phyloP scores from a whole-genome alignment of 2,329 filamentous ascomycete genomes.

The Botrytis galanthina region DNA sequence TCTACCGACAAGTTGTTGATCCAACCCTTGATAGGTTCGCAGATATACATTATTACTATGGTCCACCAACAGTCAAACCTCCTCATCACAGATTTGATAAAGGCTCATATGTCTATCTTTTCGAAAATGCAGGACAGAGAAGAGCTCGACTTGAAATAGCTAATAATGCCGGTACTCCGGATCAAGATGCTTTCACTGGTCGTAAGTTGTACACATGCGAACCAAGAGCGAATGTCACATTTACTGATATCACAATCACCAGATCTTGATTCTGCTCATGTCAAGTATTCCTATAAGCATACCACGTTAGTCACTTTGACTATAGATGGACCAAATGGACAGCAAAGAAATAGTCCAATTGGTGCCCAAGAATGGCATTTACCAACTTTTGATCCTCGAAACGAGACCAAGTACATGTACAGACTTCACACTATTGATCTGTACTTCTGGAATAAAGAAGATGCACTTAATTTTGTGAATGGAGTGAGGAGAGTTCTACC shows the following conservation, averaged over 20 bases:
- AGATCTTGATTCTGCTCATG: conserved; percentile 64
- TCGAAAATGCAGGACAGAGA: conserved; percentile 67
- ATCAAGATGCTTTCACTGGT: conserved; percentile 78
- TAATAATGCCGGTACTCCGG: conserved; percentile 68
- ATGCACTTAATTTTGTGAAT: conserved; percentile 69
- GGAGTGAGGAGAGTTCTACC: conserved; percentile 65
- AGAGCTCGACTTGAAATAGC: conserved; percentile 73
- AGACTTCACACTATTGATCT: conserved; percentile 72
- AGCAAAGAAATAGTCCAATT: conserved; percentile 27
- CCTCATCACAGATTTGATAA: conserved; percentile 80
- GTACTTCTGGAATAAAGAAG: conserved; percentile 75
- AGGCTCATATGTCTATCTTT: conserved; percentile 76
- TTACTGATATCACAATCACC: background rate
- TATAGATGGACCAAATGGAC: conserved; percentile 48
- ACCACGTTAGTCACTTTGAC: conserved; percentile 67
- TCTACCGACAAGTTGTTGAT: background rate
- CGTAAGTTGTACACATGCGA: conserved; percentile 50
- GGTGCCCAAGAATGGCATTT: conserved; percentile 69
- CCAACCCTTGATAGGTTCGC: conserved; percentile 57
- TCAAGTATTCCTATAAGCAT: conserved; percentile 73
- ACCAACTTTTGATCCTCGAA: conserved; percentile 67
- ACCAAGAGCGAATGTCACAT: conserved; percentile 18
- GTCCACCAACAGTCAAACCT: conserved; percentile 62
- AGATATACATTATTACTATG: conserved; percentile 78
- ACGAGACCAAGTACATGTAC: conserved; percentile 78